Conservation (phyloP, 495 filamentous ascomycete species). For the Tuber umbilicatum region DNA sequence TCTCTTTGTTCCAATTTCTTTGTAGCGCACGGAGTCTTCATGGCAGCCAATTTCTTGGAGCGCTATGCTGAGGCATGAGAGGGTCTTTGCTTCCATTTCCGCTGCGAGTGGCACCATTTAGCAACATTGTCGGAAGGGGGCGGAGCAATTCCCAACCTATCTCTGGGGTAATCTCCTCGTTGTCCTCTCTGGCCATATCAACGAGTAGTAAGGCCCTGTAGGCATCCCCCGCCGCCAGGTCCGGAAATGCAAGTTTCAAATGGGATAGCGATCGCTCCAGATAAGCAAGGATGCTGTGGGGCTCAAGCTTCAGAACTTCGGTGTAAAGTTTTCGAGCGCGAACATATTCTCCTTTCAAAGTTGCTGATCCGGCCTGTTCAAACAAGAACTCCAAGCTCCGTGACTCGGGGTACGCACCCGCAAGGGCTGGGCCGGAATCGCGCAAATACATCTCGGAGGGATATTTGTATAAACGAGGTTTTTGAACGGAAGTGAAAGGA, state of each 20-base stretch:
- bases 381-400: not conserved
- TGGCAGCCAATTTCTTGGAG: constrained; percentile 27
- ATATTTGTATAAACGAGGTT: not conserved
- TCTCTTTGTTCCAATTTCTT: constrained; percentile 26
- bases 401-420: not conserved
- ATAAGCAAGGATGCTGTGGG: constrained; percentile 74
- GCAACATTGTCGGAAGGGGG: constrained; percentile 23
- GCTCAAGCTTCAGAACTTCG: constrained; percentile 49
- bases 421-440: not conserved
- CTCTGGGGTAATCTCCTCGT: constrained; percentile 24
- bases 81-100: constrained; percentile 48
- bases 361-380: not conserved
- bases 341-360: not conserved
- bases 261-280: constrained; percentile 65
- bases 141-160: constrained; percentile 31
- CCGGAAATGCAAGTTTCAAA: constrained; percentile 71
- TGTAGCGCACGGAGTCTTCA: constrained; percentile 27
- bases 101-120: constrained; percentile 35
- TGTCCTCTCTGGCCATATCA: constrained; percentile 60
- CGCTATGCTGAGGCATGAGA: constrained; percentile 39
- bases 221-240: constrained; percentile 81
- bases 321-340: constrained; percentile 28
- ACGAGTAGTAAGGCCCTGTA: constrained; percentile 80
- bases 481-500: not conserved
- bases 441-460: not conserved